Base-by-base conservation (phyloP, 192 early-diverging fungal species). In the Coemansia sp. region DNA sequence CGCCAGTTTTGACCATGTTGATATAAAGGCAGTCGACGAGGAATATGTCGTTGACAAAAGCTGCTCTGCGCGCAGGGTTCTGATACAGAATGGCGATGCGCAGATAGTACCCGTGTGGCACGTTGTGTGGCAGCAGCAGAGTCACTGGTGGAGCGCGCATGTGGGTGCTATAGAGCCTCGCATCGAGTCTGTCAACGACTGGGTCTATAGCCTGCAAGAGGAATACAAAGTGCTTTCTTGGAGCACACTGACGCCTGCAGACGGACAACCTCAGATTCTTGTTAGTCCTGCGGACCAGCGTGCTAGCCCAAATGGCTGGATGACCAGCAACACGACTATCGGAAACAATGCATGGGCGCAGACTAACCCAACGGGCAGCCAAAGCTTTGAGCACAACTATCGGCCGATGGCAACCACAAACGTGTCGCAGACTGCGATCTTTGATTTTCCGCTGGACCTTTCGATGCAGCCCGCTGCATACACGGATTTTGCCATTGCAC, bases 271-370 rank as follows among this genome's bases (percentile, higher is more conserved):
- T 20, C 69, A 83, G 36, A 63, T 91, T 33, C 56, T 87, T 3
- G 16, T 61, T 11, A 71, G 86, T 56, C 89, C 89, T 10, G 69
- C 87, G 2, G 90, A 88, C 18, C 48, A 86, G 25, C 89, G 91
- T 12, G 94, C 94, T 88, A 91, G 94, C 73, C 80, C 85, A 38
- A 84, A 88, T 56, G 82, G 79, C 25, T 79, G 74, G 75, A 83
- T 80, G 61, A 64, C 65, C 30, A 73, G 42, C 66, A 91, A 88
- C 45, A 85, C 76, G 17, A 97, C 93, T 4, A 73, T 86, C 28
- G 95, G 95, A 17, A 97, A 96, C 84, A 97, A 97, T 75, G 95
- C 91, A 31, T 94, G 86, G 75, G 91, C 94, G 18, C 93, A 95
- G 52, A 88, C 88, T 60, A 94, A 94, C 68, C 85, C 88, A 7